Conservation (phyloP, 305 asterid species). For the Plantago lanceolata region DNA sequence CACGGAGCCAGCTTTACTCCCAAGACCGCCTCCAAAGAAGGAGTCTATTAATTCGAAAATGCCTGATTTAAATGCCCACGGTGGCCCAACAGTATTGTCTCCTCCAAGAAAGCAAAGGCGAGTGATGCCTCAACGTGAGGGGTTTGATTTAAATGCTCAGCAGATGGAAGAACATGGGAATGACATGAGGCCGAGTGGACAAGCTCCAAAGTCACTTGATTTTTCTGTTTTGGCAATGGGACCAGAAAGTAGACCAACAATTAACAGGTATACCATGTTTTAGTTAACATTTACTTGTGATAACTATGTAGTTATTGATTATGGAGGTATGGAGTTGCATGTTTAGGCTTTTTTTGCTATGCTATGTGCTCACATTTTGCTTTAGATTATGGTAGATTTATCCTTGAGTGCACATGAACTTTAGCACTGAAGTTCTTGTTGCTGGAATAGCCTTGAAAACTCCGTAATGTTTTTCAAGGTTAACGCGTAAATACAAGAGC, state of each 20-base stretch:
- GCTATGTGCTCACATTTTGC: no score
- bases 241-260: slow-evolving; percentile 89
- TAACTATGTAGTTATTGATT: slow-evolving; percentile 16
- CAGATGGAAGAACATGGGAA: slow-evolving; percentile 55
- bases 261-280: slow-evolving; percentile 58
- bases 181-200: slow-evolving; percentile 59
- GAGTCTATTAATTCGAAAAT: slow-evolving; percentile 52
- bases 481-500: no score
- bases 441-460: no score
- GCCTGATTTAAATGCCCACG: slow-evolving; percentile 54
- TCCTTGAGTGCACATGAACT: no score
- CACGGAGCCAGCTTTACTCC: slow-evolving; percentile 86
- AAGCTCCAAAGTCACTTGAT: slow-evolving; percentile 85
- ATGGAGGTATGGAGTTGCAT: no score
- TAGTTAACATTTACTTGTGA: slow-evolving; percentile 15
- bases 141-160: slow-evolving; percentile 52
- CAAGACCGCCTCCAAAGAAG: slow-evolving; percentile 83
- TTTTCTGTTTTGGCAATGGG: slow-evolving; percentile 73
- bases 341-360: no score
- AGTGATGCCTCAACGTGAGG: slow-evolving; percentile 86
- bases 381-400: no score
- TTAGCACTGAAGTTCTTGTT: no score
- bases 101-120: slow-evolving; percentile 94
- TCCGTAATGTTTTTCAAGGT: no score
- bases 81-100: slow-evolving; percentile 82